Conservation (phyloP, 345 rosid species). For the Linum tenue region DNA sequence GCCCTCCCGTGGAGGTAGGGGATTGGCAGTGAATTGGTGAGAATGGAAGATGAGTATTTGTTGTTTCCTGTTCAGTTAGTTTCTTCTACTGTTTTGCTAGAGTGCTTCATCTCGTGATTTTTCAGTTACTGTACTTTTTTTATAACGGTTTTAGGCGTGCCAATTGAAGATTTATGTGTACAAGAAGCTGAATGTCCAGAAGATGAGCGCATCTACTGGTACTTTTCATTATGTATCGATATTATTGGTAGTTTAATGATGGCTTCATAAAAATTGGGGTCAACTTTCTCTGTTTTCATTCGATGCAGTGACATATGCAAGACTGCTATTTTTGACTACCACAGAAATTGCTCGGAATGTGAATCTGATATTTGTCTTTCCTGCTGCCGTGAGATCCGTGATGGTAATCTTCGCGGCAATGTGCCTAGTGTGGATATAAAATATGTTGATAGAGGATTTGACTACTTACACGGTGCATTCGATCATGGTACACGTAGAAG, state of each 20-base stretch:
- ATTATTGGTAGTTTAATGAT: slow-evolving; percentile 2
- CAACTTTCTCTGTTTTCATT: neutral
- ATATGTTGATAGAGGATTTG: slow-evolving; percentile 17
- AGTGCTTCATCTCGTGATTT: slow-evolving; percentile 8
- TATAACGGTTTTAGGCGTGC: too few relatives aligned
- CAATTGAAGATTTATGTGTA: neutral
- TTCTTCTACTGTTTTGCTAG: too few relatives aligned
- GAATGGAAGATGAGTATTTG: too few relatives aligned
- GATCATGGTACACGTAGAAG: slow-evolving; percentile 30
- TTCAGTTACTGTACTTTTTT: slow-evolving; percentile 21
- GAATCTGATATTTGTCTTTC: slow-evolving; percentile 46
- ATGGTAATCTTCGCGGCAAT: slow-evolving; percentile 19
- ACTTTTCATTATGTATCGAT: slow-evolving; percentile 10
- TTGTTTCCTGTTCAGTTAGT: too few relatives aligned
- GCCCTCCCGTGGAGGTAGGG: too few relatives aligned
- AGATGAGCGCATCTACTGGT: neutral
- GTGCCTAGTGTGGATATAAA: slow-evolving; percentile 17
- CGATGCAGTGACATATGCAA: slow-evolving; percentile 42
- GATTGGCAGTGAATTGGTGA: too few relatives aligned
- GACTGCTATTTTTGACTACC: slow-evolving; percentile 42
- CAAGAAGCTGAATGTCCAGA: neutral
- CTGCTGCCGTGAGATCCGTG: slow-evolving; percentile 43
- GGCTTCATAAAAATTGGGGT: neutral
- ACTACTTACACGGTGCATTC: slow-evolving; percentile 11
- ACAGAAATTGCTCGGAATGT: slow-evolving; percentile 43